phyloP scores from a whole-genome alignment of 2,329 filamentous ascomycete genomes.

The Scedosporium minutisporum region DNA sequence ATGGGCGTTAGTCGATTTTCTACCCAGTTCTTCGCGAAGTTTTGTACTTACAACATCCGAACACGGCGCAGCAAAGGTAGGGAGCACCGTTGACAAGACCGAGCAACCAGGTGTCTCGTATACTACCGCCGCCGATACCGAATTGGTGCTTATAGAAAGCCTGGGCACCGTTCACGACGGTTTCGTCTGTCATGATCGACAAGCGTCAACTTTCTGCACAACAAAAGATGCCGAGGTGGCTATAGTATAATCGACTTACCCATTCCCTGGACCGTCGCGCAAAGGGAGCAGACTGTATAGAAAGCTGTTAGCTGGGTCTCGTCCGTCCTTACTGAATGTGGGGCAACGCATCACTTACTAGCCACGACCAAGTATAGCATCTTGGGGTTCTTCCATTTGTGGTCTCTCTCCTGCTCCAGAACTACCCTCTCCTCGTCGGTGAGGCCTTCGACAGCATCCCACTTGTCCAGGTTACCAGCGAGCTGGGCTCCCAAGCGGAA shows the following conservation, averaged over 20 bases:
- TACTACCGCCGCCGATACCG: slow-evolving; percentile 43
- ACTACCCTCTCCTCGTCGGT: slow-evolving; percentile 47
- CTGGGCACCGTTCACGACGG: slow-evolving; percentile 60
- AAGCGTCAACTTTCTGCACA: background rate
- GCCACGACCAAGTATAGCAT: slow-evolving; percentile 57
- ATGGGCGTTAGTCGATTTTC: background rate
- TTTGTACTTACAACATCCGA: slow-evolving; percentile 49
- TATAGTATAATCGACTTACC: slow-evolving; percentile 2
- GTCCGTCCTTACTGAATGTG: background rate
- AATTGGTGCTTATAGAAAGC: slow-evolving; percentile 55
- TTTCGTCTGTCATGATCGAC: slow-evolving; percentile 35
- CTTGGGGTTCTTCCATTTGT: slow-evolving; percentile 60
- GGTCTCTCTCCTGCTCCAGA: slow-evolving; percentile 49
- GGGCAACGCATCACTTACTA: slow-evolving; percentile 21
- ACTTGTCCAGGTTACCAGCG: slow-evolving; percentile 40
- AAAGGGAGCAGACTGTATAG: slow-evolving; percentile 47
- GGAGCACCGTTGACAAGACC: slow-evolving; percentile 53
- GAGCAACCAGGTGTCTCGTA: slow-evolving; percentile 44
- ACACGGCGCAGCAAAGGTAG: slow-evolving; percentile 56
- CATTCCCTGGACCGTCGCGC: slow-evolving; percentile 63
- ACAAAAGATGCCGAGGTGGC: background rate
- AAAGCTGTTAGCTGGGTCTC: background rate
- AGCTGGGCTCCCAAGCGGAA: slow-evolving; percentile 52
- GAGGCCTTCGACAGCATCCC: slow-evolving; percentile 40
- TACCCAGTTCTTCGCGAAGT: too few relatives aligned